These are phyloP conservation scores for Exophiala calicioides DNA, from an alignment of 2,329 filamentous ascomycete species.

Conservation along the genomic window DNA sequence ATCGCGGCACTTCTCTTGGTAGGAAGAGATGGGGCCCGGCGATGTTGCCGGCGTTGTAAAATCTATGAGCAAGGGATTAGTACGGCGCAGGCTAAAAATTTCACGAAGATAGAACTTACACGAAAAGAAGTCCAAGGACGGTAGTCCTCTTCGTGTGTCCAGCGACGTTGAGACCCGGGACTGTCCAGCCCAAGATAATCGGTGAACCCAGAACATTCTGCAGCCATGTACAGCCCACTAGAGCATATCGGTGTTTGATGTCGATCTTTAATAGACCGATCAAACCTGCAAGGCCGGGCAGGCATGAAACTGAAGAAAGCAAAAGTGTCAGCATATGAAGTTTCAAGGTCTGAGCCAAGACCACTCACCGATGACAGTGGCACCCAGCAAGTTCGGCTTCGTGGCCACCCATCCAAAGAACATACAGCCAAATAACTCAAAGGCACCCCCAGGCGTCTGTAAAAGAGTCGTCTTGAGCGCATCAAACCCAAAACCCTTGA, in stretches of 20 bases:
- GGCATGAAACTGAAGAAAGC: constrained; percentile 32
- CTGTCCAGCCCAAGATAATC: constrained; percentile 55
- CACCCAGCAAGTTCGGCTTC: constrained; percentile 22
- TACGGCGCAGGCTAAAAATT: no score
- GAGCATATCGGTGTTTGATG: constrained; percentile 48
- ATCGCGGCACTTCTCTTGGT: constrained; percentile 46
- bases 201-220: constrained; percentile 54
- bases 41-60: constrained; percentile 53
- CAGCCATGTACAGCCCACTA: constrained; percentile 57
- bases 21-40: constrained; percentile 52
- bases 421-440: constrained; percentile 33
- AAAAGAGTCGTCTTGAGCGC: constrained; percentile 39
- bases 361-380: constrained; percentile 19
- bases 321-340: constrained; percentile 15
- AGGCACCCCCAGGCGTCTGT: constrained; percentile 39
- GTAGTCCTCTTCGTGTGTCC: constrained; percentile 56
- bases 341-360: neutral
- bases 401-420: constrained; percentile 22
- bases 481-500: constrained; percentile 47
- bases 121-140: constrained; percentile 53
- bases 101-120: no score
- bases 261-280: constrained; percentile 53
- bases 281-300: constrained; percentile 44
- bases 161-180: constrained; percentile 49
- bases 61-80: no score